Conservation (phyloP, 2,329 filamentous ascomycete species). For the Epichloe elymi region DNA sequence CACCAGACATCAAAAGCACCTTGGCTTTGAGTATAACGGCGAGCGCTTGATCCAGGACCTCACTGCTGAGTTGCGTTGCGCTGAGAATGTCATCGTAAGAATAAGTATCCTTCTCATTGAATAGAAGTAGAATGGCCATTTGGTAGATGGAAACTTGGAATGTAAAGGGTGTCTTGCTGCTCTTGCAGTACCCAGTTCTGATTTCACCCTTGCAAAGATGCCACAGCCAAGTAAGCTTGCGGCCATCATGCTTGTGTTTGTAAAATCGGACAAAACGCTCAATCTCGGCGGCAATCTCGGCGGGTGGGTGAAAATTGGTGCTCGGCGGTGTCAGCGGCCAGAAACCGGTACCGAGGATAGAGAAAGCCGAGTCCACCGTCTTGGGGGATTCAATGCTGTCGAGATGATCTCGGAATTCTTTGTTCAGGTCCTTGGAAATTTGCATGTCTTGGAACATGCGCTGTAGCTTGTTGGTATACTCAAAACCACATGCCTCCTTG, state of each 20-base stretch:
- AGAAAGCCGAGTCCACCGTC: constrained; percentile 73
- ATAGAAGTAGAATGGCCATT: constrained; percentile 89
- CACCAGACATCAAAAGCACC: constrained; percentile 61
- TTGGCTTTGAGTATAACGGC: constrained; percentile 86
- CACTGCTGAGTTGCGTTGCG: constrained; percentile 64
- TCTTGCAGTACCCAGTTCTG: constrained; percentile 84
- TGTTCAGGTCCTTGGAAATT: constrained; percentile 94
- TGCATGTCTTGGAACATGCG: constrained; percentile 99
- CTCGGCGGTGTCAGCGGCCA: constrained; percentile 84
- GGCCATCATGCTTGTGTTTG: constrained; percentile 89
- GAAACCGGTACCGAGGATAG: constrained; percentile 90
- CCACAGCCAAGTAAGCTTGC: constrained; percentile 97
- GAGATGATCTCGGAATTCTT: constrained; percentile 68
- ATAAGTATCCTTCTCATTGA: constrained; percentile 80
- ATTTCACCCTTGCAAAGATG: constrained; percentile 96
- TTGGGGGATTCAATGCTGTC: constrained; percentile 46
- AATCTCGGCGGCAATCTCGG: constrained; percentile 73
- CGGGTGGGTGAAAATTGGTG: constrained; percentile 78
- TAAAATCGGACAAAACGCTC: constrained; percentile 88
- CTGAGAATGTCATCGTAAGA: constrained; percentile 79
- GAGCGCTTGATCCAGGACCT: constrained; percentile 77
- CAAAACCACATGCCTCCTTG: constrained; percentile 96
- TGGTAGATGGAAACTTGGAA: constrained; percentile 97
- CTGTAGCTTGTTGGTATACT: constrained; percentile 98
- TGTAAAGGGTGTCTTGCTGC: constrained; percentile 80